Evolutionary conservation across 2,329 filamentous ascomycete species (phyloP).

Genomic region (Xylaria sp.): DNA sequence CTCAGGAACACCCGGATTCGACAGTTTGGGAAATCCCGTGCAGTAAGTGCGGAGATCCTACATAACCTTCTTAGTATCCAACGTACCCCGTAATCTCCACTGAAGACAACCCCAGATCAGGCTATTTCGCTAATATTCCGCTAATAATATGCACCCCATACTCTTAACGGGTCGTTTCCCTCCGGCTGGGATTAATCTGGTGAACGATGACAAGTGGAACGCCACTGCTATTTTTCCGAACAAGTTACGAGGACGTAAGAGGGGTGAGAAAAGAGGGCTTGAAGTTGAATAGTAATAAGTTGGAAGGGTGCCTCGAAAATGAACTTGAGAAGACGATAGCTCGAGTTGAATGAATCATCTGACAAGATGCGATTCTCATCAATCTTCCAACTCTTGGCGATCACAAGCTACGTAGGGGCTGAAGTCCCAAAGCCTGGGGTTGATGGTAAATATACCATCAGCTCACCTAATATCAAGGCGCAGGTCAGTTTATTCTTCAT

Average conservation of each 20-base stretch:
- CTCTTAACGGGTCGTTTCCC: conserved; percentile 37
- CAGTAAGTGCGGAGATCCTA: conserved; percentile 17
- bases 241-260: conserved; percentile 3
- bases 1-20: background rate
- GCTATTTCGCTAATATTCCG: conserved; percentile 38
- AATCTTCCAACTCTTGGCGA: conserved; percentile 40
- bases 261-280: background rate
- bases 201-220: conserved; percentile 20
- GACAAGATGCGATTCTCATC: conserved; percentile 42
- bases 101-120: conserved; percentile 38
- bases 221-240: conserved; percentile 21
- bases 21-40: conserved; percentile 4
- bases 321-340: background rate
- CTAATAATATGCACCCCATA: conserved; percentile 40
- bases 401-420: conserved; percentile 39
- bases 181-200: conserved; percentile 34
- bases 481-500: conserved; percentile 41
- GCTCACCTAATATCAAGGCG: conserved; percentile 46
- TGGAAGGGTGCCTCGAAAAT: background rate
- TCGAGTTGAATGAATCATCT: conserved; percentile 6
- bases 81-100: conserved; percentile 12
- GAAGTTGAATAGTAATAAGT: conserved; percentile 21
- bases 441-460: conserved; percentile 49
- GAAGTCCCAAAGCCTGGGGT: conserved; percentile 41
- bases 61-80: conserved; percentile 1